Evolutionary conservation across 805 yeast genomes (phyloP).

Genomic region (Kuraishia molischiana): DNA sequence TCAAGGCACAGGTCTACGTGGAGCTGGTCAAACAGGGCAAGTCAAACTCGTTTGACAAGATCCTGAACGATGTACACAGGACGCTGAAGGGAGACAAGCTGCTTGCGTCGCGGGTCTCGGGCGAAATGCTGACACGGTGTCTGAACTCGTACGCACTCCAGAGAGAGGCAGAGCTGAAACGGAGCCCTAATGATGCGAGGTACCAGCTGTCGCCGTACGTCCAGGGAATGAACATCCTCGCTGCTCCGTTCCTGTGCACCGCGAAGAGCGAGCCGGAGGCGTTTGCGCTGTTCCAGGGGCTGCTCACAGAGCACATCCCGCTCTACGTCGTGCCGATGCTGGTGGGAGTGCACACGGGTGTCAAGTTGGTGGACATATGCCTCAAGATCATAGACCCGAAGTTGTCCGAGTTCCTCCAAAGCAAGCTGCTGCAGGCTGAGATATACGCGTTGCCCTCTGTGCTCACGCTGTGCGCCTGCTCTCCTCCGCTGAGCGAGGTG

Average conservation of each 20-base stretch:
- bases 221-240: slow-evolving; percentile 85
- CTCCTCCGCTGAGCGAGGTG: slow-evolving; percentile 73
- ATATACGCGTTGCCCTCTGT: slow-evolving; percentile 82
- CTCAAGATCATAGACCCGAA: slow-evolving; percentile 66
- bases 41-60: slow-evolving; percentile 53
- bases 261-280: slow-evolving; percentile 82
- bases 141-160: slow-evolving; percentile 56
- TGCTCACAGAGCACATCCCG: slow-evolving; percentile 61
- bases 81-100: slow-evolving; percentile 67
- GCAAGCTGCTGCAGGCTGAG: slow-evolving; percentile 69
- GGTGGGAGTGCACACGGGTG: slow-evolving; percentile 75
- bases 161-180: slow-evolving; percentile 12
- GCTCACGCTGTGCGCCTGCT: slow-evolving; percentile 77
- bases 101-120: slow-evolving; percentile 61
- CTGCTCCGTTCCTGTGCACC: slow-evolving; percentile 75
- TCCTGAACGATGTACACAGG: slow-evolving; percentile 77
- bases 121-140: slow-evolving; percentile 55
- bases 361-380: slow-evolving; percentile 62
- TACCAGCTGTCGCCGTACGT: slow-evolving; percentile 44
- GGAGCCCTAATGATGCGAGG: not conserved
- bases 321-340: slow-evolving; percentile 68
- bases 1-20: slow-evolving; percentile 44
- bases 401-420: slow-evolving; percentile 45
- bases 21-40: slow-evolving; percentile 46
- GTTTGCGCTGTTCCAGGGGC: slow-evolving; percentile 54